phyloP scores from a whole-genome alignment of 1,139 yeast species.

The Zygoascus sp. region DNA sequence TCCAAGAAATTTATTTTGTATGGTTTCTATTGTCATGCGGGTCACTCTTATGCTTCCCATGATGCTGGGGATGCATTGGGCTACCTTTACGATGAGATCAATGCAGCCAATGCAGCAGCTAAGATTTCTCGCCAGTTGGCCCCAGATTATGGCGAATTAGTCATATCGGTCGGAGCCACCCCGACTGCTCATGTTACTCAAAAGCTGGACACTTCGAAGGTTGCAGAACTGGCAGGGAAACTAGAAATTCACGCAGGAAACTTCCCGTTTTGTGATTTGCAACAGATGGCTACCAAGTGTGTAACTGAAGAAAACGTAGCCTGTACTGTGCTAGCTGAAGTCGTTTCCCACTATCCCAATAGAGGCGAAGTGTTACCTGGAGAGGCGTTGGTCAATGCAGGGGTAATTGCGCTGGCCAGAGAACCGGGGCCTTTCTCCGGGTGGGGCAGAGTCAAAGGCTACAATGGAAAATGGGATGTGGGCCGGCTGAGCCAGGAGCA shows the following conservation, averaged over 20 bases:
- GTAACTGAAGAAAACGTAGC: slow-evolving; percentile 48
- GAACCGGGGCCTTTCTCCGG: slow-evolving; percentile 51
- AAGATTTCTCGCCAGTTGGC: slow-evolving; percentile 28
- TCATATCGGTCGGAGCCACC: slow-evolving; percentile 69
- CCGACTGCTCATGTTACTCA: slow-evolving; percentile 71
- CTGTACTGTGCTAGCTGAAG: slow-evolving; percentile 56
- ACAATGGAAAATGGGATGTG: slow-evolving; percentile 47
- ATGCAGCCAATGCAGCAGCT: slow-evolving; percentile 54
- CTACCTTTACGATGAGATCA: slow-evolving; percentile 51
- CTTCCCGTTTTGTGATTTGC: slow-evolving; percentile 67
- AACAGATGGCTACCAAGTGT: slow-evolving; percentile 67
- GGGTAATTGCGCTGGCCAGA: slow-evolving; percentile 65
- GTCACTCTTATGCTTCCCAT: slow-evolving; percentile 60
- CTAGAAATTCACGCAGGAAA: slow-evolving; percentile 79
- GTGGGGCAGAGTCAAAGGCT: slow-evolving; percentile 42
- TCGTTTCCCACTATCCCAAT: slow-evolving; percentile 54
- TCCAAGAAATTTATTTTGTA: slow-evolving; percentile 34
- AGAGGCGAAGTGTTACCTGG: slow-evolving; percentile 48
- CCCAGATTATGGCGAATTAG: slow-evolving; percentile 35
- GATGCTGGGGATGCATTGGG: slow-evolving; percentile 46
- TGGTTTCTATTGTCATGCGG: slow-evolving; percentile 79
- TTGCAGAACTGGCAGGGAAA: slow-evolving; percentile 30
- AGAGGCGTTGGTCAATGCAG: slow-evolving; percentile 67
- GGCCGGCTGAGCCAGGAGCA: slow-evolving; percentile 54
- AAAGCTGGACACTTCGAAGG: slow-evolving; percentile 30